Conservation (phyloP, 192 early-diverging fungal genomes). For the Haplosporangium gracile region DNA sequence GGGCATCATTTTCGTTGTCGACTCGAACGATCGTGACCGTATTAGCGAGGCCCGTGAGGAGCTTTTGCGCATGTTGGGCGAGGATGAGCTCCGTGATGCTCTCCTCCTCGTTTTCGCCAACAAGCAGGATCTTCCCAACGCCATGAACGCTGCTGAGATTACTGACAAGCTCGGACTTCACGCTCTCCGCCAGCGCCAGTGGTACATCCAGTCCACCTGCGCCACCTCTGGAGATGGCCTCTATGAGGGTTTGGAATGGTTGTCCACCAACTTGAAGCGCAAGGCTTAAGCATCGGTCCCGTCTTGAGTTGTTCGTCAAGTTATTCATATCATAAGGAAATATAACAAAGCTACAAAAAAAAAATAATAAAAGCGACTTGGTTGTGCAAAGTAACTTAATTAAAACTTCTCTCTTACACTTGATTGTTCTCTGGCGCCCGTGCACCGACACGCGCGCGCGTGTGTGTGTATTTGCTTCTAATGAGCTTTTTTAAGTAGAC, state of each 20-base stretch:
- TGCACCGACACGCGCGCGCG: not conserved
- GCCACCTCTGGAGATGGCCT: conserved; percentile 95
- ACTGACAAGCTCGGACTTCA: conserved; percentile 93
- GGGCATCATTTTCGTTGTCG: conserved; percentile 97
- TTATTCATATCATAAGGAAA: not conserved
- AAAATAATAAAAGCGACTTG: conserved; percentile 13
- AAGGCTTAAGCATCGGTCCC: conserved; percentile 36
- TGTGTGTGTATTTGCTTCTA: not conserved
- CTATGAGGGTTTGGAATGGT: conserved; percentile 97
- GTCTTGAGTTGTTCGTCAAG: not conserved
- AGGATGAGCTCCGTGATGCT: conserved; percentile 94
- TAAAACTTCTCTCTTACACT: not conserved
- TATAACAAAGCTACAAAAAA: conserved; percentile 28
- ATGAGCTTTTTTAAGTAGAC: not conserved
- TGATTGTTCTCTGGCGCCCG: not conserved
- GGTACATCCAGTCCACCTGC: conserved; percentile 96
- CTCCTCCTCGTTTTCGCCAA: conserved; percentile 96
- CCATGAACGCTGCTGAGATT: conserved; percentile 94
- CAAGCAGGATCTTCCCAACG: conserved; percentile 99
- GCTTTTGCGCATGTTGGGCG: conserved; percentile 93
- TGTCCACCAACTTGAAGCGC: conserved; percentile 77
- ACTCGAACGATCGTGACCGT: conserved; percentile 97
- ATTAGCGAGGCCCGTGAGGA: conserved; percentile 93
- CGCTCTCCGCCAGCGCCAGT: conserved; percentile 82
- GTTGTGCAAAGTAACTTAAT: not conserved